Evolutionary conservation across 495 filamentous ascomycete species (phyloP).

Genomic region (Aspergillus affinis): DNA sequence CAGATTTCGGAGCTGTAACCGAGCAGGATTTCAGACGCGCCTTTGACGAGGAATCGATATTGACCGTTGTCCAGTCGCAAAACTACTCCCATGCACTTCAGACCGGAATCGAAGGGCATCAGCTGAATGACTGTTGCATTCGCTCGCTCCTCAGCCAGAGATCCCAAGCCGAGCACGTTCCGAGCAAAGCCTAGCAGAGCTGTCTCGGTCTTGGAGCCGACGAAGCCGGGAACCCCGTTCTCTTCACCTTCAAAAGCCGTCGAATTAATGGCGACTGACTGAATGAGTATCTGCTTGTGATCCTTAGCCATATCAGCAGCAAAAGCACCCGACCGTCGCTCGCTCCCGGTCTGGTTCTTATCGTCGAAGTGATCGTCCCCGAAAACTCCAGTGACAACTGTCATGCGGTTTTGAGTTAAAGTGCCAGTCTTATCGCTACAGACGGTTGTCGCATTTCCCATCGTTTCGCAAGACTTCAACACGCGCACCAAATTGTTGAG

Average conservation of each 20-base stretch:
- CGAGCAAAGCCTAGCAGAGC: conserved; percentile 67
- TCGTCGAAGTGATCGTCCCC: conserved; percentile 32
- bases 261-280: conserved; percentile 73
- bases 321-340: conserved; percentile 8
- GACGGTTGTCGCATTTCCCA: conserved; percentile 85
- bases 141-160: conserved; percentile 60
- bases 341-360: conserved; percentile 14
- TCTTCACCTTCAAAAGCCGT: conserved; percentile 74
- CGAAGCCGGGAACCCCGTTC: conserved; percentile 57
- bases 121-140: conserved; percentile 64
- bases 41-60: conserved; percentile 68
- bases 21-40: conserved; percentile 74
- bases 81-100: conserved; percentile 76
- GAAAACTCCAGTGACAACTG: conserved; percentile 65
- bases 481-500: conserved; percentile 63
- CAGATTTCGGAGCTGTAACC: conserved; percentile 57
- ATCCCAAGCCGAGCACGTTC: conserved; percentile 65
- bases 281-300: conserved; percentile 45
- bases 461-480: conserved; percentile 69
- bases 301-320: conserved; percentile 5
- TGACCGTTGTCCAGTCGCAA: conserved; percentile 53
- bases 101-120: conserved; percentile 71
- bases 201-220: conserved; percentile 79
- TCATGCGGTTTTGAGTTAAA: conserved; percentile 84
- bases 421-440: conserved; percentile 85